These are phyloP conservation scores for Peronospora belbahrii DNA, from an alignment of 352 stramenopile species.

Conservation along the genomic window DNA sequence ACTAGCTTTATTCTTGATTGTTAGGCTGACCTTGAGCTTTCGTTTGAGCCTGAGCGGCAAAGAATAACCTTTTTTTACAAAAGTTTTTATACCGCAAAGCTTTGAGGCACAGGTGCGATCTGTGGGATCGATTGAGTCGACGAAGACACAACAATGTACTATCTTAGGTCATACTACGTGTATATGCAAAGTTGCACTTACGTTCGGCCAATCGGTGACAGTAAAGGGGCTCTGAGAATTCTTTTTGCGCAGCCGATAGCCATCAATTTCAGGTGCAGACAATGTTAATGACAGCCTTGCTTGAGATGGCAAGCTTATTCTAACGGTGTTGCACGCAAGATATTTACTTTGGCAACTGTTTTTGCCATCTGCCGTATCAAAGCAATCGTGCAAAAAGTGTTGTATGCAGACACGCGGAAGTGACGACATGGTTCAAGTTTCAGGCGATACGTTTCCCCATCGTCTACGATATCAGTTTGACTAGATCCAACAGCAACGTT, in stretches of 20 bases:
- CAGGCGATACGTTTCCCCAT: slow-evolving; percentile 7
- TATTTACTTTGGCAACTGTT: too few relatives aligned
- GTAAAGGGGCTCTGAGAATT: background rate
- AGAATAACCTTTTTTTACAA: slow-evolving; percentile 1
- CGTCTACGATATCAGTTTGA: slow-evolving; percentile 5
- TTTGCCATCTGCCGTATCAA: too few relatives aligned
- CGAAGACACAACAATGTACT: slow-evolving; percentile 11
- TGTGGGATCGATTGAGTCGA: slow-evolving; percentile 2
- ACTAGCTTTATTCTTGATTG: too few relatives aligned
- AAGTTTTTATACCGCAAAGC: slow-evolving; percentile 16
- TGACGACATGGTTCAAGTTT: slow-evolving; percentile 12
- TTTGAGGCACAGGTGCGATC: slow-evolving; percentile 7
- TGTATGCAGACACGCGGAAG: background rate
- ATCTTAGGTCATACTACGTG: background rate
- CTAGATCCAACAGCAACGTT: slow-evolving; percentile 9
- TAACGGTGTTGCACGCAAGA: too few relatives aligned
- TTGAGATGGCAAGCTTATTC: too few relatives aligned
- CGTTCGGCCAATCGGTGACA: background rate
- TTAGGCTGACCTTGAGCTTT: background rate
- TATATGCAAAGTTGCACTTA: slow-evolving; percentile 7
- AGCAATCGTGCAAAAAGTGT: background rate
- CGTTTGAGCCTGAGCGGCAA: background rate
- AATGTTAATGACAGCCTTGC: too few relatives aligned
- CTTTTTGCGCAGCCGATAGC: background rate
- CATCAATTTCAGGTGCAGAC: too few relatives aligned